phyloP scores from a whole-genome alignment of 305 asterid species.

The Vinca major region DNA sequence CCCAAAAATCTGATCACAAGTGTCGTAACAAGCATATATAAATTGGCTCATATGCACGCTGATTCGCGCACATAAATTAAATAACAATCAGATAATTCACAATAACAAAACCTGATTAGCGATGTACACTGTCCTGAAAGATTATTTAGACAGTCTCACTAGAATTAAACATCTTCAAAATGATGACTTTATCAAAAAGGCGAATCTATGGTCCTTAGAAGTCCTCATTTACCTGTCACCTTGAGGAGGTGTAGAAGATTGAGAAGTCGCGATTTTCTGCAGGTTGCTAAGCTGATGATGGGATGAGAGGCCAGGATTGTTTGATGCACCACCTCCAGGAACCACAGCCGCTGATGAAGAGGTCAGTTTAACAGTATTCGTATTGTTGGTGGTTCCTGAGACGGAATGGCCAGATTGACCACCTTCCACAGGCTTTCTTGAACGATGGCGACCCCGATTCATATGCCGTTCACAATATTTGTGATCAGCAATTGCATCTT shows the following conservation, averaged over 20 bases:
- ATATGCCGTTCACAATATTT: conserved; percentile 96
- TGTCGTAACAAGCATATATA: too few species aligned
- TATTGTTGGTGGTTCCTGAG: conserved; percentile 23
- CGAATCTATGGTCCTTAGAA: not conserved
- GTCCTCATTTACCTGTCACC: conserved; percentile 30
- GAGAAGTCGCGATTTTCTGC: conserved; percentile 22
- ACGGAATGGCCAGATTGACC: conserved; percentile 51
- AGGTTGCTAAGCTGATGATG: conserved; percentile 28
- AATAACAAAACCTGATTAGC: too few species aligned
- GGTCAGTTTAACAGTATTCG: not conserved
- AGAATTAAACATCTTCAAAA: too few species aligned
- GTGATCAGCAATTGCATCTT: conserved; percentile 84
- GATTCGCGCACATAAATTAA: too few species aligned
- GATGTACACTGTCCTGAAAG: too few species aligned
- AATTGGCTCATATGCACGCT: too few species aligned
- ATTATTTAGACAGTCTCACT: too few species aligned
- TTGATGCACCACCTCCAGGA: conserved; percentile 35
- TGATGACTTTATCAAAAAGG: not conserved
- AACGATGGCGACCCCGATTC: conserved; percentile 99
- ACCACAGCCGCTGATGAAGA: conserved; percentile 28
- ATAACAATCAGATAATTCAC: too few species aligned
- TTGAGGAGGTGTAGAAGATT: conserved; percentile 26
- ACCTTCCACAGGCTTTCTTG: conserved; percentile 99
- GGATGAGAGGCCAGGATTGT: conserved; percentile 27
- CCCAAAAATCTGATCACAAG: too few species aligned